phyloP scores from a whole-genome alignment of 495 filamentous ascomycete genomes.

The Endocarpon pusillum region DNA sequence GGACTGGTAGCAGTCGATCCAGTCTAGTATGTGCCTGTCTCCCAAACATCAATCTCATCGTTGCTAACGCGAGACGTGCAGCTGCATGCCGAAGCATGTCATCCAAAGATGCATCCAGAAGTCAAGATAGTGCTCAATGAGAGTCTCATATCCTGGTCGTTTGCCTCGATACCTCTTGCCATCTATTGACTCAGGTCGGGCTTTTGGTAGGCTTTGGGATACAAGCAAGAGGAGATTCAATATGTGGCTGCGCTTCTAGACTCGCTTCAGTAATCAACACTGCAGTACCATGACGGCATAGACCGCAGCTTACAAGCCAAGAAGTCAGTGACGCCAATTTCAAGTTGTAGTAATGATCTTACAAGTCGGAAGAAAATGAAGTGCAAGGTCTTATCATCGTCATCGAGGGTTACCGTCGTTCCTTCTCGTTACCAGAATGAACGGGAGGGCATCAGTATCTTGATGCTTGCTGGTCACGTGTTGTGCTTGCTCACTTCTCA shows the following conservation, averaged over 20 bases:
- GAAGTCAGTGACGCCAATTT: too few relatives aligned
- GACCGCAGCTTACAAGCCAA: too few relatives aligned
- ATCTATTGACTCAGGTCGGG: constrained; percentile 54
- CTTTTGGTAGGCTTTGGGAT: constrained; percentile 40
- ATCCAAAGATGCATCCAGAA: too few relatives aligned
- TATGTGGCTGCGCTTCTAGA: too few relatives aligned
- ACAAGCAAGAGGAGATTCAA: constrained; percentile 56
- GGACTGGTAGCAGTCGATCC: constrained; percentile 72
- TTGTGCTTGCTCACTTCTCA: too few relatives aligned
- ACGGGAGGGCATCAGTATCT: too few relatives aligned
- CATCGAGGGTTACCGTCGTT: constrained; percentile 6
- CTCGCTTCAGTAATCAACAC: too few relatives aligned
- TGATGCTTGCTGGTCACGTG: too few relatives aligned
- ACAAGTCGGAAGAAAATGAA: too few relatives aligned
- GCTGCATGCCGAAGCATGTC: constrained; percentile 73
- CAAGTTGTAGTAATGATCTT: too few relatives aligned
- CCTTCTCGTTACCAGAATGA: constrained; percentile 2
- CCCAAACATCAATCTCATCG: constrained; percentile 3
- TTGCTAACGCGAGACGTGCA: constrained; percentile 11
- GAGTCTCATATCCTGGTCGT: constrained; percentile 2
- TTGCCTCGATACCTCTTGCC: constrained; percentile 36
- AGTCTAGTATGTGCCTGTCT: constrained; percentile 46
- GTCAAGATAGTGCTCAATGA: constrained; percentile 4
- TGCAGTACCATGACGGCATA: too few relatives aligned
- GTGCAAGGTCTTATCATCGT: too few relatives aligned